Conservation (phyloP, 129 eudicot genomes). For the Smallanthus sonchifolius region DNA sequence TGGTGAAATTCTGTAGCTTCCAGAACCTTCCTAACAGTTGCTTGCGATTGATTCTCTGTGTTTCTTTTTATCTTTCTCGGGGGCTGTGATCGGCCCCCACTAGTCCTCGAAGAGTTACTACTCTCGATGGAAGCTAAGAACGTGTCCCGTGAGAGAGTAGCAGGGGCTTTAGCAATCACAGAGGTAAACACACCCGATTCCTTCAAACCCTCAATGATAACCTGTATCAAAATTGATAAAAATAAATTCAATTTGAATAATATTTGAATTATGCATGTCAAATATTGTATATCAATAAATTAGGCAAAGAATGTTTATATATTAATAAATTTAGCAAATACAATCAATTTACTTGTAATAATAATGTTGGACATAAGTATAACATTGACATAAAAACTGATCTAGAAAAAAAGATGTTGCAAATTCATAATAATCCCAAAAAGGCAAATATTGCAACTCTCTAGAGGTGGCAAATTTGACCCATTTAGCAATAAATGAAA, state of each 20-base stretch:
- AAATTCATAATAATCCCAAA: neutral
- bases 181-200: slow-evolving; percentile 81
- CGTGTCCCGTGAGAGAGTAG: slow-evolving; percentile 53
- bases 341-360: neutral
- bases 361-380: neutral
- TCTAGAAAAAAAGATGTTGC: neutral
- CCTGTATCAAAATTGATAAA: slow-evolving; percentile 35
- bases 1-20: slow-evolving; percentile 35
- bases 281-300: too few relatives aligned
- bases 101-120: slow-evolving; percentile 54
- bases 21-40: slow-evolving; percentile 64
- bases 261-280: neutral
- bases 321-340: neutral
- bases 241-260: neutral
- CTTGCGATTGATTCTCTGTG: slow-evolving; percentile 42
- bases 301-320: neutral
- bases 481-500: neutral
- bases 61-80: slow-evolving; percentile 56
- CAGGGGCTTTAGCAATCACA: slow-evolving; percentile 60
- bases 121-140: slow-evolving; percentile 70
- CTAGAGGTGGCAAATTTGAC: neutral
- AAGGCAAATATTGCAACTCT: too few relatives aligned
- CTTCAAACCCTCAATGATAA: slow-evolving; percentile 78
- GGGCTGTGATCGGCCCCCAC: slow-evolving; percentile 35
- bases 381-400: neutral